Evolutionary conservation across 2,329 filamentous ascomycete genomes (phyloP).

Genomic region (Whalleya microplaca): DNA sequence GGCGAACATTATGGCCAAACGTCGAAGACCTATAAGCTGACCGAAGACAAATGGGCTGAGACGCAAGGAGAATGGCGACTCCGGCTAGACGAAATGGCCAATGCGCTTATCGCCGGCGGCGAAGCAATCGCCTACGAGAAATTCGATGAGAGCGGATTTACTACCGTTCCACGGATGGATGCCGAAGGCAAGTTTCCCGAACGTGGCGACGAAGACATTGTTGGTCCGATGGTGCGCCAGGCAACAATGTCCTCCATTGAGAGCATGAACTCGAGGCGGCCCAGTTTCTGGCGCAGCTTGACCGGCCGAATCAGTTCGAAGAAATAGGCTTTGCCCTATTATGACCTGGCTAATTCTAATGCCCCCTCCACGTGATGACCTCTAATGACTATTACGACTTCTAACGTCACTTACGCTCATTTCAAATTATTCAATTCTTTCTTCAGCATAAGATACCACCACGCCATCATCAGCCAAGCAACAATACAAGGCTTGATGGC

Average conservation of each 20-base stretch:
- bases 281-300: slow-evolving; percentile 39
- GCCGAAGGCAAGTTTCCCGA: slow-evolving; percentile 84
- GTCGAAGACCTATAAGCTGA: slow-evolving; percentile 84
- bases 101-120: slow-evolving; percentile 50
- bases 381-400: slow-evolving; percentile 31
- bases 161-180: slow-evolving; percentile 71
- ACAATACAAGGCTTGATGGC: background rate
- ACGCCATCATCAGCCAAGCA: background rate
- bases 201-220: slow-evolving; percentile 88
- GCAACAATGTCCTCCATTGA: slow-evolving; percentile 49
- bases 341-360: slow-evolving; percentile 6
- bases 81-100: slow-evolving; percentile 68
- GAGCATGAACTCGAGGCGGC: slow-evolving; percentile 31
- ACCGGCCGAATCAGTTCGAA: slow-evolving; percentile 37
- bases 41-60: slow-evolving; percentile 85
- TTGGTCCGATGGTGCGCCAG: slow-evolving; percentile 82
- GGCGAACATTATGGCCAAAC: slow-evolving; percentile 90
- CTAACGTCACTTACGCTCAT: slow-evolving; percentile 28
- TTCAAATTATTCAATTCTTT: slow-evolving; percentile 19
- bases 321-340: slow-evolving; percentile 21
- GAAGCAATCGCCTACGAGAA: slow-evolving; percentile 46
- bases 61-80: slow-evolving; percentile 76
- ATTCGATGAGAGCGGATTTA: slow-evolving; percentile 60
- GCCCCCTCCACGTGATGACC: slow-evolving; percentile 15
- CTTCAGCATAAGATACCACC: slow-evolving; percentile 38